Conservation (phyloP, 176 grass and related monocot species). For the Triticum timopheevii region DNA sequence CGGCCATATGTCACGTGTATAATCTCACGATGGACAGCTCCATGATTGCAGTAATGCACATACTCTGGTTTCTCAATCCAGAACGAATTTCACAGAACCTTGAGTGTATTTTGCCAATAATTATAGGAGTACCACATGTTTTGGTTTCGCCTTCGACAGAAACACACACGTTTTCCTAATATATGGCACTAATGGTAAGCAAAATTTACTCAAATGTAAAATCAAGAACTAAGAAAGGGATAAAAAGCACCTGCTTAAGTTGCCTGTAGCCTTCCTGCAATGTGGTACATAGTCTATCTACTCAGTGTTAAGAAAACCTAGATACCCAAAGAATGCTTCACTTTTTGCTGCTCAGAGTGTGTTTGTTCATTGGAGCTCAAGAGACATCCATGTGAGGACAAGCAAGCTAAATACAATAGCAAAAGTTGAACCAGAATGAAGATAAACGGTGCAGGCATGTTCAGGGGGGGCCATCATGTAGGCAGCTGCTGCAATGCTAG, state of each 20-base stretch:
- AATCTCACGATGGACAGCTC: slow-evolving; percentile 7
- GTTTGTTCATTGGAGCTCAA: slow-evolving; percentile 6
- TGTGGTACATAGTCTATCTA: slow-evolving; percentile 27
- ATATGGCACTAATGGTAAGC: not conserved
- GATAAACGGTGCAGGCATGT: not conserved
- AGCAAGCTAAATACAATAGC: slow-evolving; percentile 33
- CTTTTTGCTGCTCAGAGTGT: slow-evolving; percentile 25
- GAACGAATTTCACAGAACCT: not conserved
- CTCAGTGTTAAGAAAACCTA: slow-evolving; percentile 15
- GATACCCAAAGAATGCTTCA: not conserved
- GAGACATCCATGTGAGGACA: slow-evolving; percentile 30
- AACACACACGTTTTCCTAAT: not conserved
- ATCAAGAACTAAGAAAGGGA: not conserved
- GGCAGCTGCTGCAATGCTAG: slow-evolving; percentile 2
- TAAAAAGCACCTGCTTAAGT: not conserved
- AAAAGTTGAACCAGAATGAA: slow-evolving; percentile 29
- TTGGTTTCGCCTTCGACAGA: not conserved
- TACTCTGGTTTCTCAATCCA: not conserved
- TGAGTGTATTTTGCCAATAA: not conserved
- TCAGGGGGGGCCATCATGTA: not conserved
- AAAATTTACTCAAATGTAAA: not conserved
- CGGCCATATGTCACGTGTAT: slow-evolving; percentile 19
- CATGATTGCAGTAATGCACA: not conserved
- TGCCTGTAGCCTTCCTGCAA: slow-evolving; percentile 11
- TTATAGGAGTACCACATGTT: not conserved